phyloP scores from a whole-genome alignment of 1,139 yeast species.

The Geotrichum klebahnii region DNA sequence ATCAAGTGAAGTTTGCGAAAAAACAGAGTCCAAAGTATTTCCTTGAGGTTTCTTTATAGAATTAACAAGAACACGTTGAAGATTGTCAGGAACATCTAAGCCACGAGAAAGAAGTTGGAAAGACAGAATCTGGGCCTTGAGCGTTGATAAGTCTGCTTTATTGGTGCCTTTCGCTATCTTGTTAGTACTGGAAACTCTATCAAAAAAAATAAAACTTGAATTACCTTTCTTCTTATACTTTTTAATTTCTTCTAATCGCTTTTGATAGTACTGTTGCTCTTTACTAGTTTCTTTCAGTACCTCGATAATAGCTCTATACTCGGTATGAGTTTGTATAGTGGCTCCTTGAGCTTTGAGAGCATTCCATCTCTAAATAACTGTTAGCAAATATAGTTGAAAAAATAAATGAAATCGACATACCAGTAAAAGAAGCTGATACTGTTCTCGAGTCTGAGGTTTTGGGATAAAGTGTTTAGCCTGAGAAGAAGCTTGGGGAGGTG shows the following conservation, averaged over 20 bases:
- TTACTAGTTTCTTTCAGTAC: slow-evolving; percentile 35
- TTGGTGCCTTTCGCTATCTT: not conserved
- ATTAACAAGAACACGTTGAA: slow-evolving; percentile 42
- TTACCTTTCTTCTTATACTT: slow-evolving; percentile 20
- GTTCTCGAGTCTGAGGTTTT: slow-evolving; percentile 37
- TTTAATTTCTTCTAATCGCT: slow-evolving; percentile 34
- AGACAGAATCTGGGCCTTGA: slow-evolving; percentile 67
- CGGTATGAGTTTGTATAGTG: slow-evolving; percentile 35
- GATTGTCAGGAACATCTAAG: slow-evolving; percentile 58
- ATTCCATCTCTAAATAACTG: slow-evolving; percentile 39
- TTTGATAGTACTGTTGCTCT: slow-evolving; percentile 41
- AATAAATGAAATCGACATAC: slow-evolving; percentile 26
- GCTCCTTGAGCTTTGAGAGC: slow-evolving; percentile 40
- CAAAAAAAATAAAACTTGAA: too few species aligned
- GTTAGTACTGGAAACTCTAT: too few species aligned
- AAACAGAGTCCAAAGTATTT: slow-evolving; percentile 8
- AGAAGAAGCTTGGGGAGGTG: too few species aligned
- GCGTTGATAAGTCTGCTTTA: slow-evolving; percentile 46
- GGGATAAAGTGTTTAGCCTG: slow-evolving; percentile 24
- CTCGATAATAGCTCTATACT: slow-evolving; percentile 39
- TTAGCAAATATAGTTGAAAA: not conserved
- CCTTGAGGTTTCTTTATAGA: slow-evolving; percentile 21
- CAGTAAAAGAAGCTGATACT: slow-evolving; percentile 38
- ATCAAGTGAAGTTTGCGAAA: slow-evolving; percentile 24
- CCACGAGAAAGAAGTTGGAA: slow-evolving; percentile 74